phyloP scores from a whole-genome alignment of 495 filamentous ascomycete species.

The Sordaria brevicollis region DNA sequence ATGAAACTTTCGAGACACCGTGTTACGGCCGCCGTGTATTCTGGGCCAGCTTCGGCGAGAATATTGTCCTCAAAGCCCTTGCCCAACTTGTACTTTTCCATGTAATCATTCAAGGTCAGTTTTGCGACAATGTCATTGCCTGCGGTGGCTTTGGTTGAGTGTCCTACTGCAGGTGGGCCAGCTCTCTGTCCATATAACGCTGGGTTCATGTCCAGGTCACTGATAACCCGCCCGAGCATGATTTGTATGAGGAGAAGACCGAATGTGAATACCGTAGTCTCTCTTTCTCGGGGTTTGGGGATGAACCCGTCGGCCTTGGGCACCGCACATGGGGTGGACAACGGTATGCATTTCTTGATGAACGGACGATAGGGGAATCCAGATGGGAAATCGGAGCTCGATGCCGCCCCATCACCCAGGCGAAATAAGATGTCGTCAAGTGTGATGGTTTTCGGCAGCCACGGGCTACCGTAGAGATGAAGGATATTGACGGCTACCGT shows the following conservation, averaged over 20 bases:
- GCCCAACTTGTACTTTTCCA: neutral
- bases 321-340: neutral
- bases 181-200: neutral
- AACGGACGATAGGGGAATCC: neutral
- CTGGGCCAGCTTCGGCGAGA: neutral
- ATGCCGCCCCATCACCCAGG: neutral
- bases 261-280: neutral
- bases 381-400: neutral
- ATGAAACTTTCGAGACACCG: constrained; percentile 3
- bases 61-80: neutral
- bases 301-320: neutral
- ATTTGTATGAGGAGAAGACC: constrained; percentile 1
- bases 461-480: constrained; percentile 5
- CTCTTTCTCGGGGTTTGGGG: neutral
- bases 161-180: neutral
- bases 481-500: constrained; percentile 6
- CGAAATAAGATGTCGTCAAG: constrained; percentile 6
- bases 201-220: neutral
- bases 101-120: neutral
- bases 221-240: neutral
- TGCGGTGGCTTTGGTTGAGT: neutral
- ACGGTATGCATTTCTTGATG: neutral
- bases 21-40: neutral
- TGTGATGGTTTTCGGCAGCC: constrained; percentile 5
- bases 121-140: no score